phyloP scores from a whole-genome alignment of 179 eudicot species.

The Dionaea muscipula region DNA sequence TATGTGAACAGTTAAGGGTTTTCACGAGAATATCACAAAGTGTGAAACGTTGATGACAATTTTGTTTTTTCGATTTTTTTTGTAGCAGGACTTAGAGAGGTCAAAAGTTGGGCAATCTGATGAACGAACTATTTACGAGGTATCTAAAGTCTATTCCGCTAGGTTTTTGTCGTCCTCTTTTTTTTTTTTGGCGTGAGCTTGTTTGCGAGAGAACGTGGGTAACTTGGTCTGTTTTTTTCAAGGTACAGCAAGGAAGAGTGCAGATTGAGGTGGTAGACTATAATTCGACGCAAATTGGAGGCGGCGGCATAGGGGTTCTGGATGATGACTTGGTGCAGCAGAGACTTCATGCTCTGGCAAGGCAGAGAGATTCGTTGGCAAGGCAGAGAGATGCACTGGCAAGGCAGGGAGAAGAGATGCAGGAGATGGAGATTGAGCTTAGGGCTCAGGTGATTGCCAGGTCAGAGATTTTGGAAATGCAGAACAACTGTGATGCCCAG shows the following conservation, averaged over 20 bases:
- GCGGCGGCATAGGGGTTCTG: constrained; percentile 15
- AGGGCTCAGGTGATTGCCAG: constrained; percentile 63
- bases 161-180: not conserved
- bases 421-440: constrained; percentile 71
- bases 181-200: not conserved
- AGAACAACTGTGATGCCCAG: constrained; percentile 47
- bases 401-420: constrained; percentile 68
- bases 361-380: constrained; percentile 47
- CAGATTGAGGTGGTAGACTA: constrained; percentile 49
- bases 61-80: constrained; percentile 1
- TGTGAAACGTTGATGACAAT: not conserved
- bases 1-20: constrained; percentile 17
- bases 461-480: constrained; percentile 55
- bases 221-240: constrained; percentile 20
- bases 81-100: constrained; percentile 51
- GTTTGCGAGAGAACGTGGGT: constrained; percentile 8
- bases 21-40: constrained; percentile 6
- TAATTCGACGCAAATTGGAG: constrained; percentile 55
- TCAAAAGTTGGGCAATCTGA: constrained; percentile 63
- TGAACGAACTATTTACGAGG: constrained; percentile 82
- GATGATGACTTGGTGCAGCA: constrained; percentile 57
- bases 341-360: constrained; percentile 43
- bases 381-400: constrained; percentile 47
- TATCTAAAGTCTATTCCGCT: constrained; percentile 22
- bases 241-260: constrained; percentile 77